These are phyloP conservation scores for Microstroma glucosiphilum DNA, from an alignment of 1,284 basidiomycete genomes.

Conservation along the genomic window DNA sequence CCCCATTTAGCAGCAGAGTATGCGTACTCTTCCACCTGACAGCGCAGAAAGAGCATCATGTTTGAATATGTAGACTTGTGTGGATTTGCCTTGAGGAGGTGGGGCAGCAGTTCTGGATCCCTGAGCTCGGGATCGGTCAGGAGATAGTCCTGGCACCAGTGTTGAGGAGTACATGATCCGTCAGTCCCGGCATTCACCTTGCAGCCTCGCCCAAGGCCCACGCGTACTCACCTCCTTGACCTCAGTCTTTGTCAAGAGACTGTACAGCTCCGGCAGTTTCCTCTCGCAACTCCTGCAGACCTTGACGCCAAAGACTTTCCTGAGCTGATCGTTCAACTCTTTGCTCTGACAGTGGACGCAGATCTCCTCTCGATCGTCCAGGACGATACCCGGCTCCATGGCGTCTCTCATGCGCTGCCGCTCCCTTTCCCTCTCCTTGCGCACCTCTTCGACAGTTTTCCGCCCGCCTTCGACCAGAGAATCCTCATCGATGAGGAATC, in stretches of 20 bases:
- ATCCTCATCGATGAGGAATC: slow-evolving; percentile 43
- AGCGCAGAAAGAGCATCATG: slow-evolving; percentile 97
- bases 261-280: slow-evolving; percentile 73
- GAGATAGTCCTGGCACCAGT: slow-evolving; percentile 48
- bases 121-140: slow-evolving; percentile 68
- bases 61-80: slow-evolving; percentile 94
- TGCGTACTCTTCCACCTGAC: slow-evolving; percentile 90
- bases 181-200: background rate
- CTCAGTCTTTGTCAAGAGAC: slow-evolving; percentile 93
- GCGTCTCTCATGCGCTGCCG: slow-evolving; percentile 35
- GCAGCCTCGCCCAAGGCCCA: background rate
- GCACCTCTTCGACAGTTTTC: slow-evolving; percentile 39
- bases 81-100: slow-evolving; percentile 90
- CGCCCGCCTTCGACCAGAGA: slow-evolving; percentile 19
- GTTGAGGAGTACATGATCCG: slow-evolving; percentile 7
- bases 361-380: slow-evolving; percentile 20
- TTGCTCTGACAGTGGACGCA: slow-evolving; percentile 38
- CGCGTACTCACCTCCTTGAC: slow-evolving; percentile 65
- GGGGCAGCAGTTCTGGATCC: slow-evolving; percentile 84
- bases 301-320: slow-evolving; percentile 55
- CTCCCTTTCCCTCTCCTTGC: slow-evolving; percentile 43
- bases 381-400: slow-evolving; percentile 29
- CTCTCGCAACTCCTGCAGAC: slow-evolving; percentile 83
- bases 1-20: slow-evolving; percentile 86
- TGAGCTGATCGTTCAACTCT: slow-evolving; percentile 39